Percentiles rank a stretch among this genome's conserved stretches.
Conservation (phyloP, 2,329 filamentous ascomycete species). For the Aspergillus sp. region DNA sequence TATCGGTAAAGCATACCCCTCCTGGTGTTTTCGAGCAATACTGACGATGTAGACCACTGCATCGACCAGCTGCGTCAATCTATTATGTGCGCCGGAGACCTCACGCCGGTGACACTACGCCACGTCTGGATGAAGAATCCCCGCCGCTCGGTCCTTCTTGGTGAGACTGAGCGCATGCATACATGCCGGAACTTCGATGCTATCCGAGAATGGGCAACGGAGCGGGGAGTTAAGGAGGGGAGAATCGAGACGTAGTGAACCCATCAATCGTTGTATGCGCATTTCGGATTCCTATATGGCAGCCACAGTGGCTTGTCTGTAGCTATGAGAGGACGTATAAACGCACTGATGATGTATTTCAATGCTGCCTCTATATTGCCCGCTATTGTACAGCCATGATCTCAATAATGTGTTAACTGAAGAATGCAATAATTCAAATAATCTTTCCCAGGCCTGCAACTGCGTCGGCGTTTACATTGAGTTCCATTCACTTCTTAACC, state of each 20-base stretch:
- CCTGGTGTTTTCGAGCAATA: neutral
- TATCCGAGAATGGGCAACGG: neutral
- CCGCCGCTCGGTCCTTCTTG: neutral
- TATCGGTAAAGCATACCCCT: neutral
- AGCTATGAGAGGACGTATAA: no score
- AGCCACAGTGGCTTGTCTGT: no score
- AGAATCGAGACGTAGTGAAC: neutral
- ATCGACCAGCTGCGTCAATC: constrained; percentile 1
- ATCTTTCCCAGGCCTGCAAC: no score
- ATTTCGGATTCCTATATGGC: no score
- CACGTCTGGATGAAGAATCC: neutral
- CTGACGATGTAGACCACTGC: neutral
- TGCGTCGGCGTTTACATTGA: no score
- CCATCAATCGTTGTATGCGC: no score
- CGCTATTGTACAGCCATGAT: no score
- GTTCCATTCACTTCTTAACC: no score
- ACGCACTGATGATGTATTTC: no score
- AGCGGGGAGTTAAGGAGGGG: neutral
- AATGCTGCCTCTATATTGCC: no score
- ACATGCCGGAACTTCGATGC: neutral
- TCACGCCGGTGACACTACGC: neutral
- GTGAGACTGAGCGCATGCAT: neutral
- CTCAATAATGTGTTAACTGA: no score
- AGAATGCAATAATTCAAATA: no score
- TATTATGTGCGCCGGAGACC: neutral